Evolutionary conservation across 2,329 filamentous ascomycete genomes (phyloP).

Genomic region (Chrysosphaeria jannelii): DNA sequence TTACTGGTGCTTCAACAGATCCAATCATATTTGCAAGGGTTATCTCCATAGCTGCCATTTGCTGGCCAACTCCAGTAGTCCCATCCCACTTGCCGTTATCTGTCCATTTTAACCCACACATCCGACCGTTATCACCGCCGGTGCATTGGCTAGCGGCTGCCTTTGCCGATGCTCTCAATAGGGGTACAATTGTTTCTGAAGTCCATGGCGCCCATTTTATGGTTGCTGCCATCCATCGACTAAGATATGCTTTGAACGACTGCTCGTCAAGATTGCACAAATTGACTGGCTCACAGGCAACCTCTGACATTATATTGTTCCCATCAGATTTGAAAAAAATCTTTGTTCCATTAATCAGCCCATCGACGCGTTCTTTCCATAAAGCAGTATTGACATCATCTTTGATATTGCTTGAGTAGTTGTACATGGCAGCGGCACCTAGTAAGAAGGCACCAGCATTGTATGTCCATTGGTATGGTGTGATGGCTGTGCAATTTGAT

Average conservation of each 20-base stretch:
- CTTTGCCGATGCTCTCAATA: conserved; percentile 22
- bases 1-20: conserved; percentile 11
- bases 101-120: conserved; percentile 31
- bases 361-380: conserved; percentile 28
- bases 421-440: conserved; percentile 38
- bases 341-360: conserved; percentile 20
- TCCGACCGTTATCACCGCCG: conserved; percentile 22
- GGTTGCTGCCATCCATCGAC: conserved; percentile 28
- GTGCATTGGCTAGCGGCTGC: conserved; percentile 25
- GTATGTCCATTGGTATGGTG: conserved; percentile 36
- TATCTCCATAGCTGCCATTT: conserved; percentile 38
- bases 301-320: conserved; percentile 29
- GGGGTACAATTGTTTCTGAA: conserved; percentile 18
- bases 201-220: conserved; percentile 34
- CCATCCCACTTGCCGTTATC: conserved; percentile 18
- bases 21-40: conserved; percentile 29
- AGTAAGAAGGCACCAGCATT: conserved; percentile 36
- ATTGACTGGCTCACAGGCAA: conserved; percentile 29
- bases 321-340: conserved; percentile 22
- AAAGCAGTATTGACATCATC: conserved; percentile 6
- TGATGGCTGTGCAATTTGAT: conserved; percentile 24
- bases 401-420: conserved; percentile 16
- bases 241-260: conserved; percentile 32
- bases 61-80: conserved; percentile 31
- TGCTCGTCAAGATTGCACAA: conserved; percentile 31